Base-by-base conservation (phyloP, 1,284 basidiomycete species). In the Polyporus tsugae region DNA sequence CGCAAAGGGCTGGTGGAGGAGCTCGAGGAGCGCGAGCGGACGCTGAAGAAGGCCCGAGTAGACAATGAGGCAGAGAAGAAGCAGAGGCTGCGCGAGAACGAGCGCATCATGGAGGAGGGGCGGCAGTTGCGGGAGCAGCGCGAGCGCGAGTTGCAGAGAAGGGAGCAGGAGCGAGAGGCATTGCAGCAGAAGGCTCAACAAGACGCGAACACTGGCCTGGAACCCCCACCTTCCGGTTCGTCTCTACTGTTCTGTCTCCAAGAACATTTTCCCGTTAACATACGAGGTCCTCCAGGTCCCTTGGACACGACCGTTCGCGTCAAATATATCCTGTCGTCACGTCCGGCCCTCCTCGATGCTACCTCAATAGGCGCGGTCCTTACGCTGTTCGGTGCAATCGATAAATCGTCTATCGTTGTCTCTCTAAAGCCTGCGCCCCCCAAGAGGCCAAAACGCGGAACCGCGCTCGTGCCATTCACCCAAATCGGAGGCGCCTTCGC, bases 1-100 rank as follows among this genome's bases (percentile, higher is more conserved):
- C 86, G 95, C 38, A 94, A 93, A 78, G 87, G 80, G 25, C 85
- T 96, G 76, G 88, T 96, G 13, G 91, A 95, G 68, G 96, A 97
- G 71, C 86, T 98, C 17, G 92, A 95, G 75, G 90, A 90, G 70
- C 85, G 92, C 33, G 96, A 98, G 76, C 87, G 90, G 46, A 91
- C 87, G 9, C 91, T 92, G 78, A 96, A 95, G 82, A 91, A 90
- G 77, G 85, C 89, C 1, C 86, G 87, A 68, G 74, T 87, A 62
- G 91, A 90, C 57, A 87, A 89, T 69, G 85, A 87, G 72, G 82
- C 85, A 71, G 87, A 90, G 74, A 87, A 89, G 76, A 81, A 82
- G 11, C 83, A 83, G 41, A 81, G 84, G 59, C 87, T 85, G 76
- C 84, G 87, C 6, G 92, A 95, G 76, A 88, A 88, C 35, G 92